Percentiles rank a stretch among this genome's conserved stretches.
Conservation (phyloP, 192 early-diverging fungal species). For the Umbelopsis isabellina region DNA sequence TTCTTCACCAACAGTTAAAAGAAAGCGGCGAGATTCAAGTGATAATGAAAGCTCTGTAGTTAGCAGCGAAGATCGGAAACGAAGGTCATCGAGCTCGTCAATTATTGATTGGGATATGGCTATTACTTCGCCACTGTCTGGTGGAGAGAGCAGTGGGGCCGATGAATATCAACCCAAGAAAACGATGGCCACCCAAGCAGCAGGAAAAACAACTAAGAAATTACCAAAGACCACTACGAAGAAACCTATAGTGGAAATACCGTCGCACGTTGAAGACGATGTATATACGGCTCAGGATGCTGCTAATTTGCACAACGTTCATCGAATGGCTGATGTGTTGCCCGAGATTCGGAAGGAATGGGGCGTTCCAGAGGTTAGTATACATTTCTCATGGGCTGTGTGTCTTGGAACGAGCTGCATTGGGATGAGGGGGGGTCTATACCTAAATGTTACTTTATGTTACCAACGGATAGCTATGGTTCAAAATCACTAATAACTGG, state of each 20-base stretch:
- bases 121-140: constrained; percentile 3
- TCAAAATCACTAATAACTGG: no score
- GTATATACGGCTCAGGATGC: constrained; percentile 17
- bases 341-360: constrained; percentile 18
- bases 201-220: constrained; percentile 19
- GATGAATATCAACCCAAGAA: constrained; percentile 13
- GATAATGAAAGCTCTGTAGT: background rate
- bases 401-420: background rate
- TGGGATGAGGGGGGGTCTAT: no score
- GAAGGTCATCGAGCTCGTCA: constrained; percentile 14
- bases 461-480: no score
- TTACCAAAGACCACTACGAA: constrained; percentile 8
- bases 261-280: constrained; percentile 1
- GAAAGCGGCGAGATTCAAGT: background rate
- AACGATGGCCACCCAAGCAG: background rate
- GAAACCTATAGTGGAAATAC: background rate
- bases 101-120: constrained; percentile 20
- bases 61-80: constrained; percentile 13
- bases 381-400: background rate
- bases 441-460: no score
- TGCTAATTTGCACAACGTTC: background rate
- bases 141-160: background rate
- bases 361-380: constrained; percentile 23
- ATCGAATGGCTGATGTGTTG: constrained; percentile 10
- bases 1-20: constrained; percentile 16